Evolutionary conservation across 257 asterid species (phyloP), one percentile per base, ranked within the genome.

Genomic region (Solanum lycopersicoides): DNA sequence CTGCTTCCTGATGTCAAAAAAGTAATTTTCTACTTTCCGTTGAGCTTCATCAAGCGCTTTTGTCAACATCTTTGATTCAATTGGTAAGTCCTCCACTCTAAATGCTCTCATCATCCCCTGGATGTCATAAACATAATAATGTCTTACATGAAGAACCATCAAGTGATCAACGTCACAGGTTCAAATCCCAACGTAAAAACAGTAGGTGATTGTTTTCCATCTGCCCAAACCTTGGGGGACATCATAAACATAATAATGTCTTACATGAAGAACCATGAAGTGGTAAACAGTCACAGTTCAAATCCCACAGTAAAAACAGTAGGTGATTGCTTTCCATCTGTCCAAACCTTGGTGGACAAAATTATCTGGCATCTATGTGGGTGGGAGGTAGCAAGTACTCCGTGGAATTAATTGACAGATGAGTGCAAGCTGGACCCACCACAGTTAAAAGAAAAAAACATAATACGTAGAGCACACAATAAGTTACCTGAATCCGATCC

Each of bases 31-130:
- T 88, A 97, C 99, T 91, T 97, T 97, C 91, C 98, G 91, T 87
- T 97, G 99, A 88, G 99, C 99, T 96, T 97, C 99, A 88, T 97
- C 99, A 56, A 97, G 93, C 32, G 99, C 99, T 90, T 93, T 96
- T 87, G 99, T 97, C 92, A 97, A 92, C 98, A 97, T 96, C 93
- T 97, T 95, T 87, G 99, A 97, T 91, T 97, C 99, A 87, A 97
- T 97, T 47, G 99, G 99, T 23, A 97, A 93, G 92, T 97, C 99
- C 91, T 96, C 99, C 89, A 97, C 98, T 92, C 99, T 93, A 91
- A 97, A 97, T 89, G 98, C 99, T 92, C 93, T 96, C 99, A 97
- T 97, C 96, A 97, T 89, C 83, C 99, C 99, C 99, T 97, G 90
- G 12, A 89, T 45, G 82, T 88, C 86, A 74, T 74, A 53, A 86